Percentiles rank a stretch among this genome's conserved stretches.
phyloP scores from a whole-genome alignment of 495 filamentous ascomycete species.

The Aspergillus sparsus region DNA sequence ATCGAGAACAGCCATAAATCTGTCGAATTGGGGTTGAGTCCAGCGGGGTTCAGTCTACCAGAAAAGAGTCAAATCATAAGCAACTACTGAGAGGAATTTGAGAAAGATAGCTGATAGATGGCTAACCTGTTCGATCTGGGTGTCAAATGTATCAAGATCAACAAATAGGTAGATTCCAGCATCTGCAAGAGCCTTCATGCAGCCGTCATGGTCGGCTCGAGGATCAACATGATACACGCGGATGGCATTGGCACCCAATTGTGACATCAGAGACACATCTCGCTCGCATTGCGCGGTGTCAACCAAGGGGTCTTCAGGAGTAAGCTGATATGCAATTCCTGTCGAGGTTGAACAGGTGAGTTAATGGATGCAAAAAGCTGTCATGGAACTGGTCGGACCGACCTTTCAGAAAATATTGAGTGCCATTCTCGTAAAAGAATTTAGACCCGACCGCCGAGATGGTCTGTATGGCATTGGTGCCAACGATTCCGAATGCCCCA shows the following conservation, averaged over 20 bases:
- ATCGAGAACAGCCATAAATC: slow-evolving; percentile 73
- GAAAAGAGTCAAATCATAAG: neutral
- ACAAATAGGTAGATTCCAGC: slow-evolving; percentile 79
- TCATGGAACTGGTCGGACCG: slow-evolving; percentile 22
- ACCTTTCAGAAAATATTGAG: slow-evolving; percentile 84
- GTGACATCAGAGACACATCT: slow-evolving; percentile 77
- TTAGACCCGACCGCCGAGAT: slow-evolving; percentile 77
- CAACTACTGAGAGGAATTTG: neutral
- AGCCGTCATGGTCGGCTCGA: slow-evolving; percentile 66
- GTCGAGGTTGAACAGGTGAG: slow-evolving; percentile 15
- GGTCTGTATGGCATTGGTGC: slow-evolving; percentile 45
- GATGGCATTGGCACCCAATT: slow-evolving; percentile 79
- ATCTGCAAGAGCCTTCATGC: slow-evolving; percentile 67
- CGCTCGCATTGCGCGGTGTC: slow-evolving; percentile 74
- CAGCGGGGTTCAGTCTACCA: slow-evolving; percentile 51
- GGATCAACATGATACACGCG: slow-evolving; percentile 88
- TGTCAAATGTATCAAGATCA: slow-evolving; percentile 82
- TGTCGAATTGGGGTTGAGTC: slow-evolving; percentile 67
- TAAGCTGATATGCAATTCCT: slow-evolving; percentile 74
- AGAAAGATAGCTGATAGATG: slow-evolving; percentile 7
- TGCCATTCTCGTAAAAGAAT: slow-evolving; percentile 76
- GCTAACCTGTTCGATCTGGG: slow-evolving; percentile 71
- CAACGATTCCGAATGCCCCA: slow-evolving; percentile 31
- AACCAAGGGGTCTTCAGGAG: slow-evolving; percentile 70
- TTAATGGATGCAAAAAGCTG: neutral